These are phyloP conservation scores for Citrus australasica DNA, from an alignment of 345 rosid species.

Conservation along the genomic window DNA sequence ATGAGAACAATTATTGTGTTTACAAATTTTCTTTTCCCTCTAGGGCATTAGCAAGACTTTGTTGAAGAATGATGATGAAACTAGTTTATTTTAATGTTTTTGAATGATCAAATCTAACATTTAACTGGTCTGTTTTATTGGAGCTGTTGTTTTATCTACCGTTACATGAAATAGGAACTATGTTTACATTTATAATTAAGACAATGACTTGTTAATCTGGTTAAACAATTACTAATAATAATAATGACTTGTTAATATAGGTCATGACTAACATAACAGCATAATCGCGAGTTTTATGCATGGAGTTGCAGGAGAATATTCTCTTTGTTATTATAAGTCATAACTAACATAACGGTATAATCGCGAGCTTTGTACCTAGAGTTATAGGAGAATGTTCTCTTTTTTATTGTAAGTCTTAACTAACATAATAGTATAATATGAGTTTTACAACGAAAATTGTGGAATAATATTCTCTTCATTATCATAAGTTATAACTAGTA, in stretches of 20 bases:
- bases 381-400: neutral
- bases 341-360: neutral
- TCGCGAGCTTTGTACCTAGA: neutral
- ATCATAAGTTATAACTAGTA: neutral
- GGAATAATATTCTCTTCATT: neutral
- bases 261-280: neutral
- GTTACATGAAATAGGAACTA: too few species aligned
- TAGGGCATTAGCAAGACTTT: neutral
- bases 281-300: neutral
- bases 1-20: too few species aligned
- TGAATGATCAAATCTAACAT: neutral
- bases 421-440: neutral
- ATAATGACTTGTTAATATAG: too few species aligned
- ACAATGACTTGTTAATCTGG: too few species aligned
- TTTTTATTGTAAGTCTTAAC: neutral
- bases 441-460: neutral
- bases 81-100: neutral
- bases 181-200: too few species aligned
- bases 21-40: too few species aligned
- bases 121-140: neutral
- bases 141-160: too few species aligned
- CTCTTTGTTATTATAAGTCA: neutral
- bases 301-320: neutral
- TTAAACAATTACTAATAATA: too few species aligned
- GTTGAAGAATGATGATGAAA: neutral